phyloP scores from a whole-genome alignment of 1,139 yeast species.

The Scheffersomyces illinoinensis region DNA sequence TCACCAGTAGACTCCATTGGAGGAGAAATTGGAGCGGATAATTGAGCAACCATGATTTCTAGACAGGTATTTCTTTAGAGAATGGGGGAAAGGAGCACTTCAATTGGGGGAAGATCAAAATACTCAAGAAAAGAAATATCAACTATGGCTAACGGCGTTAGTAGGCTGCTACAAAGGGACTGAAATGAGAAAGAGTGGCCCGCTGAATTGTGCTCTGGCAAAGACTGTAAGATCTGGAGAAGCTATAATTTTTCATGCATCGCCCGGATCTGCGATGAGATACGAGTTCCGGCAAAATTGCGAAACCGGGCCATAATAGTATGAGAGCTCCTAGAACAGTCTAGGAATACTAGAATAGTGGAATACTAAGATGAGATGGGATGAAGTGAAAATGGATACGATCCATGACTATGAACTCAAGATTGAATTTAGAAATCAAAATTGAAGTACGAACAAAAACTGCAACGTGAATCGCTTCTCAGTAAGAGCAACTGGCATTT shows the following conservation, averaged over 20 bases:
- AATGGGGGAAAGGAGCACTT: slow-evolving; percentile 7
- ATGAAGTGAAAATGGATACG: neutral
- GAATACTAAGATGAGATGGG: neutral
- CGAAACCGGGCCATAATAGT: neutral
- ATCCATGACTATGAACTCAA: neutral
- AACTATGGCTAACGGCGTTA: slow-evolving; percentile 1
- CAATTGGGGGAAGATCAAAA: slow-evolving; percentile 17
- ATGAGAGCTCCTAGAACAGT: neutral
- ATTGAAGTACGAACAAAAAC: too few relatives aligned
- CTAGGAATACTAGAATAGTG: neutral
- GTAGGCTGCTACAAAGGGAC: neutral
- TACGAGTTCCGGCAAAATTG: neutral
- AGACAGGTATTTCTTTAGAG: neutral
- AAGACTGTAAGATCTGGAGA: neutral
- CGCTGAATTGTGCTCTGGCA: neutral
- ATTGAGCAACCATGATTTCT: slow-evolving; percentile 18
- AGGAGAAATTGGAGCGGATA: slow-evolving; percentile 80
- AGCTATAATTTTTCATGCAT: neutral
- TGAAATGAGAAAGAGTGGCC: neutral
- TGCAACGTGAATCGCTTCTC: neutral
- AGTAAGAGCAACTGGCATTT: too few relatives aligned
- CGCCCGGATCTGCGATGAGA: neutral
- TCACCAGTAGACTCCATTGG: slow-evolving; percentile 83
- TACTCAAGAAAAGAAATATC: slow-evolving; percentile 5
- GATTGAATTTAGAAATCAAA: neutral